Evolutionary conservation across 2,329 filamentous ascomycete species (phyloP), one percentile per base, ranked within the genome.

Genomic region (Sphaceloma murrayae): DNA sequence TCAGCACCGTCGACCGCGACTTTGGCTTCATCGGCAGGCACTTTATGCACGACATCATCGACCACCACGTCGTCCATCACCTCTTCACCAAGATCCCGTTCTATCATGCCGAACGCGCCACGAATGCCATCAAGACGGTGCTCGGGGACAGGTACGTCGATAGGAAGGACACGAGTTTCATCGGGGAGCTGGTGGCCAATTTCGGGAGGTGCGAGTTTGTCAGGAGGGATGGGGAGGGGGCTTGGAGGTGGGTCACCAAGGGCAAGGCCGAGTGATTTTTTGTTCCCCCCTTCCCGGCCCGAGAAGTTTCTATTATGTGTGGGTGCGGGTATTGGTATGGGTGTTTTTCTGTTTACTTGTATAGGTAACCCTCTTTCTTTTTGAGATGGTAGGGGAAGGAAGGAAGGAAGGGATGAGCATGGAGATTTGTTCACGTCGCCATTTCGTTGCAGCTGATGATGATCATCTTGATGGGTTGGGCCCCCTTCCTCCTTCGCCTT

Each of bases 171-270:
- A 53, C 49, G 5, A 49, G 50, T 1, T 95, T 96, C 73, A 63
- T 95, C 59, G 74, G 74, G 62, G 78, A 84, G 54, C 66, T 96
- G 61, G 95, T 78, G 76, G 80, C 68, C 53, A 82, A 76, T 54
- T 78, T 83, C 34, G 78, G 87, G 48, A 77, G 73, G 75, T 95
- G 89, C 75, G 85, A 94, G 64, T 94, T 85, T 82, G 86, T 95
- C 14, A 33, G 36, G 24, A 22, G 26, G 24, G 36, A 40, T 14
- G 21, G 24, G 5, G 11, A 40, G 24, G 36, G 36, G 5, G 30
- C 14, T 17, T 40, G 36, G 36, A 30, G 18, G 13, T 40, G 36
- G 36, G 36, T 29, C 5, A 22, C 26, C 14, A 40, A 40, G 24
- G 24, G 13, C 7, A 11, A 27, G 24, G 11, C 11, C 7, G 11